A percentile compares a stretch with the other conserved stretches of the same genome.
Evolutionary conservation across 2,329 filamentous ascomycete species (phyloP).

Genomic region (Trichoderma sp.): DNA sequence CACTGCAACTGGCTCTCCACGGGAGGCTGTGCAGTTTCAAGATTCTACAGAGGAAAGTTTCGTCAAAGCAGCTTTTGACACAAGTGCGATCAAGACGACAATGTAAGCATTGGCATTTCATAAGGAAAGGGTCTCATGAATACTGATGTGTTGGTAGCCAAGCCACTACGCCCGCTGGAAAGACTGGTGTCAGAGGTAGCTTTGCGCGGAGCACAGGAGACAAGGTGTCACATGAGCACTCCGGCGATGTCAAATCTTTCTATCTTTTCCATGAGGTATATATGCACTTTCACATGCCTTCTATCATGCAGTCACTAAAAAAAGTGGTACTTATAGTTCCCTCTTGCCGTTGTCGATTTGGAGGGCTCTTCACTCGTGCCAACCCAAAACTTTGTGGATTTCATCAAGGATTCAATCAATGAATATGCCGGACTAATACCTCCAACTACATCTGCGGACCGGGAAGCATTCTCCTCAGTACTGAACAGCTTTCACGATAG

Average conservation of each 20-base stretch:
- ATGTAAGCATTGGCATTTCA: not conserved
- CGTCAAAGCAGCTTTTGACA: not conserved
- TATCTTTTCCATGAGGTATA: not conserved
- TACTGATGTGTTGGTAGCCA: not conserved
- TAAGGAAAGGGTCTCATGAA: not conserved
- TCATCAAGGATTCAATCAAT: not conserved
- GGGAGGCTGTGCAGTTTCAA: not conserved
- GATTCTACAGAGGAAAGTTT: not conserved
- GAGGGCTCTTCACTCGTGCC: not conserved
- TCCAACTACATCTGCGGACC: not conserved
- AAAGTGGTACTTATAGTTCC: not conserved
- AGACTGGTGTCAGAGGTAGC: not conserved
- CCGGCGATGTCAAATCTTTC: not conserved
- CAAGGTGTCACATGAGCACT: not conserved
- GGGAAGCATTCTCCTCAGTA: not conserved
- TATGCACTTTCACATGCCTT: not conserved
- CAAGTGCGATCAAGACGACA: not conserved
- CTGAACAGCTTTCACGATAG: not conserved
- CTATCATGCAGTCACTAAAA: not conserved
- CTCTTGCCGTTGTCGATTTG: not conserved
- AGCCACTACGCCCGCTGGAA: not conserved
- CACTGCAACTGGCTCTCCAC: not conserved
- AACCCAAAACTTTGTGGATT: not conserved
- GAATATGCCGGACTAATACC: not conserved
- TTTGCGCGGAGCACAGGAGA: not conserved